These are phyloP conservation scores for Talaromyces sp. DNA, from an alignment of 2,329 filamentous ascomycete genomes.

Conservation along the genomic window DNA sequence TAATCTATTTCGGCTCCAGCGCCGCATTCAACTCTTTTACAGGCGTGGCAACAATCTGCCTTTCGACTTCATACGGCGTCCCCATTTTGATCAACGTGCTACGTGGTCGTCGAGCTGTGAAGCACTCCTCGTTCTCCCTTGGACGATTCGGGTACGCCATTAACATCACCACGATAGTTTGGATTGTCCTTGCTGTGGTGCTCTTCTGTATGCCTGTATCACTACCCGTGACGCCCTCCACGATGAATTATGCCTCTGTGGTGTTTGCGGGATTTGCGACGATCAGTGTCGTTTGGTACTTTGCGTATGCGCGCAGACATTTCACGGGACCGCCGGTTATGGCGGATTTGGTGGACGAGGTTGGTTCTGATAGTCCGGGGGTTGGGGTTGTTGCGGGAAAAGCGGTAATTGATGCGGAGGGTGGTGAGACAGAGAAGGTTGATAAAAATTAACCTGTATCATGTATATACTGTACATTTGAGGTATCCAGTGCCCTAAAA, in stretches of 20 bases:
- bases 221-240: slow-evolving; percentile 53
- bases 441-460: not conserved
- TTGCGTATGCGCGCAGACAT: slow-evolving; percentile 59
- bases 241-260: slow-evolving; percentile 66
- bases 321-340: slow-evolving; percentile 57
- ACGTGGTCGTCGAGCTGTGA: slow-evolving; percentile 63
- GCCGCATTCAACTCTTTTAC: slow-evolving; percentile 79
- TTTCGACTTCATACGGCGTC: slow-evolving; percentile 70
- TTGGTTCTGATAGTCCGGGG: slow-evolving; percentile 10
- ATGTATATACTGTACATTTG: no score
- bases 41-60: slow-evolving; percentile 74
- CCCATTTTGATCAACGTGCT: slow-evolving; percentile 70
- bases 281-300: slow-evolving; percentile 62
- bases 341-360: slow-evolving; percentile 24
- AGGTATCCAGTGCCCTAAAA: no score
- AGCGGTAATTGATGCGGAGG: slow-evolving; percentile 32
- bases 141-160: slow-evolving; percentile 66
- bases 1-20: slow-evolving; percentile 75
- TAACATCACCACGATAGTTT: slow-evolving; percentile 65
- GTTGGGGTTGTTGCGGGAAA: slow-evolving; percentile 33
- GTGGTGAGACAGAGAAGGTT: not conserved
- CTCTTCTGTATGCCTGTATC: slow-evolving; percentile 73
- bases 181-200: slow-evolving; percentile 67
- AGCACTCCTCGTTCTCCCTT: slow-evolving; percentile 64
- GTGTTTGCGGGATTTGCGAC: slow-evolving; percentile 62